Base-by-base conservation (phyloP, 1,139 yeast species). In the Magnusiomyces tetraspermus region DNA sequence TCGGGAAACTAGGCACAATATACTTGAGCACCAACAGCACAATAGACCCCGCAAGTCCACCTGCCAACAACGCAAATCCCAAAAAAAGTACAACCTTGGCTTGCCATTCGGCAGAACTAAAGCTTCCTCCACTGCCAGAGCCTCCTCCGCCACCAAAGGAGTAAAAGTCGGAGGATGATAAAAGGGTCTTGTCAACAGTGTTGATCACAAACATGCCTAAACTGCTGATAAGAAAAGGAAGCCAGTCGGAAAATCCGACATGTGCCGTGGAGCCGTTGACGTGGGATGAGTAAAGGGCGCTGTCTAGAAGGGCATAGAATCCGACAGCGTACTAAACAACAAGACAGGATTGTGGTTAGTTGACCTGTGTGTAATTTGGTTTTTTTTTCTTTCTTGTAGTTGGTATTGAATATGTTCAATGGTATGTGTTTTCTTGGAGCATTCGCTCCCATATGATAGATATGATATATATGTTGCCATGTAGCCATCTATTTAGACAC, bases 131-230 rank as follows among this genome's bases (percentile, higher is more conserved):
- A n/a, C n/a, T n/a, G n/a, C n/a, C n/a, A n/a, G n/a, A n/a, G n/a
- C 50, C 50, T 44, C 70, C 66, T 40, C 67, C 66, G 8, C 42
- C 49, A 15, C 78, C 76, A 43, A 80, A 78, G 55, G 83, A 68
- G 31, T 69, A 68, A 33, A 64, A 63, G 46, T 67, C 76, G 38
- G 81, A 73, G 59, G 82, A 76, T 55, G 85, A 70, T 58, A 90
- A 75, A 59, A 89, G 81, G 50, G 83, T 76, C 69, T 92, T 92
- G 63, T 92, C 98, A 50, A 92, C 88, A 5, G 95, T 82, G 64
- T 88, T 92, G 57, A 92, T 95, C 58, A 90, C 85, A 51, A 90
- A 71, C 90, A 90, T 90, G 6, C 98, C 98, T 48, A 88, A 69
- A 0, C 94, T 80, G 3, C 96, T 84, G 60, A 96, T 85, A 28